Base-by-base conservation (phyloP, 495 filamentous ascomycete species). In the Penicillium ochrochloron region DNA sequence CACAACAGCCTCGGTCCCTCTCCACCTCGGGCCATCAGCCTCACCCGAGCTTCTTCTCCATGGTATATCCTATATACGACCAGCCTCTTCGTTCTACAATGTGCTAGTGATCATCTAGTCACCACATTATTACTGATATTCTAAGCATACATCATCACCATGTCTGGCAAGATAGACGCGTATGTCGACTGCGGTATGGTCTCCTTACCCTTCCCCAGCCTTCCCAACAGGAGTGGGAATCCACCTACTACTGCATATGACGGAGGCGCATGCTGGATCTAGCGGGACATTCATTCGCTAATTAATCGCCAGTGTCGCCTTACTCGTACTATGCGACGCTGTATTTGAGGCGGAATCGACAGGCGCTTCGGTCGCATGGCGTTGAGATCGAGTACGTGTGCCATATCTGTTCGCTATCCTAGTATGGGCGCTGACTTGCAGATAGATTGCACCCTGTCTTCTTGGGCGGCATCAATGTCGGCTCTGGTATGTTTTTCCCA, bases 391-490 rank as follows among this genome's bases (percentile, higher is more conserved):
- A 92, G 86, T 91, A 74, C 60, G 82, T 57, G 21, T 37, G 51
- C n/a, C 7, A 27, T 27, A 27, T 19, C 14, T 23, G 17, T 0
- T 19, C 10, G 23, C 57, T 15, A 29, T 50, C 52, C 10, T 57
- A 5, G 14, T 15, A 34, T 29, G 7, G 34, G n/a, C 2, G 51
- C 57, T 72, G 21, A 68, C 14, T 17, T 31, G 11, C 1, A n/a
- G 21, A 57, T 58, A 91, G 88, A 63, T 83, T 88, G 57, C 80
- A 88, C 66, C 91, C 91, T 15, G 76, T 92, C 52, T 88, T 94
- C 67, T 78, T 94, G n/a, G 89, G 89, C 53, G 91, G 85, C 23
- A 84, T 94, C 66, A 92, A 90, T 66, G 82, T 76, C 31, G 85
- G 79, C 25, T 85, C 84, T 41, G 88, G 87, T 89, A 72, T 56